Evolutionary conservation across 148 eudicot species (phyloP), one percentile per base, ranked within the genome.

Genomic region (Rhododendron mucronatum): DNA sequence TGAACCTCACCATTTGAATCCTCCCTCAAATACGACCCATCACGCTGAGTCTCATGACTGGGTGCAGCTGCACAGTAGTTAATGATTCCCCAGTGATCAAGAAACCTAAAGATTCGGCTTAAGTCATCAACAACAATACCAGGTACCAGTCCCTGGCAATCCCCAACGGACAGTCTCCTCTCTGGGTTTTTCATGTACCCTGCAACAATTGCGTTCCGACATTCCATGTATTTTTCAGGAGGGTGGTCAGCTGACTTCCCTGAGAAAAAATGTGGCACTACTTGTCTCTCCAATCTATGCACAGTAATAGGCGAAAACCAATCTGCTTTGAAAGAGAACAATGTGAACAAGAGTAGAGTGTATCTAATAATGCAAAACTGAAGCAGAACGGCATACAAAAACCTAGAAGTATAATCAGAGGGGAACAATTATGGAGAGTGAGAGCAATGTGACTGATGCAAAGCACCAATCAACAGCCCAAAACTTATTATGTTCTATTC

Each of bases 61-160:
- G 91, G 88, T 79, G 87, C 86, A 35, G 91, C 87, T 41, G 94
- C 95, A 91, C 94, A 95, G 82, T 94, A 95, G 84, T 95, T 95
- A 48, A 95, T 92, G 84, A 96, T 93, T 37, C 99, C 99, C 99
- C 99, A 96, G 78, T 95, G 96, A 86, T 96, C 97, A 82, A 96
- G 98, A 90, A 96, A 96, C 84, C 98, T 93, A 85, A 93, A 89
- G 63, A 96, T 91, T 74, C 99, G 90, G 86, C 88, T 88, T 75
- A 94, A 78, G 86, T 96, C 99, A 61, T 94, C 98, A 80, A 45
- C 61, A 48, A 91, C 92, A 86, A 93, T 84, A 76, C 93, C 95
- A 80, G 91, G 87, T 80, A 89, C 90, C 86, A 92, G 80, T 13
- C 89, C 91, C 61, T 91, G 94, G 85, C 95, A 95, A 86, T 95